These are phyloP conservation scores for Magnaporthiopsis poae DNA, from an alignment of 2,329 filamentous ascomycete species.

Conservation along the genomic window DNA sequence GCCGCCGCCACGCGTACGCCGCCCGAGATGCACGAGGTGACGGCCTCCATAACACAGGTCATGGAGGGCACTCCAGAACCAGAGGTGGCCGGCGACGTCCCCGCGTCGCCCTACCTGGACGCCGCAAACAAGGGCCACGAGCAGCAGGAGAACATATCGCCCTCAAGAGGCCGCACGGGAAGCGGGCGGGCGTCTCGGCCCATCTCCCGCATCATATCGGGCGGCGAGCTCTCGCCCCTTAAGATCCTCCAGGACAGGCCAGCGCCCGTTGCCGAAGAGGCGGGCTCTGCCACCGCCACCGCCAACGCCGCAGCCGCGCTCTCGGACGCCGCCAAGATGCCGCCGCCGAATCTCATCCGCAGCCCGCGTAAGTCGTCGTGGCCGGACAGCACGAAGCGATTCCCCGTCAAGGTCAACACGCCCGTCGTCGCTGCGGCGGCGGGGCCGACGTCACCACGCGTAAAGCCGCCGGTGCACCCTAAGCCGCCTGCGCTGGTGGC, in stretches of 20 bases:
- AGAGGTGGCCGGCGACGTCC: conserved; percentile 11
- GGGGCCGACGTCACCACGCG: conserved; percentile 10
- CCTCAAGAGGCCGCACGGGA: conserved; percentile 27
- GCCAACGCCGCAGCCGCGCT: conserved; percentile 10
- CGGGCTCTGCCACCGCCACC: conserved; percentile 10
- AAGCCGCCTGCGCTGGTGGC: conserved; percentile 9
- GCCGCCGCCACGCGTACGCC: conserved; percentile 16
- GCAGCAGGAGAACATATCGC: conserved; percentile 34
- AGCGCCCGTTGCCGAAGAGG: not conserved
- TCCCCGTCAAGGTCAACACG: conserved; percentile 48
- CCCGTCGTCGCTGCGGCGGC: conserved; percentile 11
- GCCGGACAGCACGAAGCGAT: conserved; percentile 41
- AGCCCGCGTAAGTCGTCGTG: conserved; percentile 37
- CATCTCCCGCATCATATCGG: conserved; percentile 47
- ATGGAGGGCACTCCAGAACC: conserved; percentile 11
- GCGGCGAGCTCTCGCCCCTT: conserved; percentile 46
- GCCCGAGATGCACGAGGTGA: conserved; percentile 25
- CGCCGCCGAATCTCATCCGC: conserved; percentile 22
- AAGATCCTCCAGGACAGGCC: conserved; percentile 36
- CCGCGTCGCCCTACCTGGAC: conserved; percentile 23
- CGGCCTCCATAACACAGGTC: conserved; percentile 16
- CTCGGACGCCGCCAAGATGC: conserved; percentile 19
- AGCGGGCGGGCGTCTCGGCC: conserved; percentile 25
- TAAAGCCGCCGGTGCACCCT: conserved; percentile 13
- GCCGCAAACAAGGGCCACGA: conserved; percentile 15